phyloP scores from a whole-genome alignment of 495 filamentous ascomycete species.

The Aspergillus sclerotiicarbonarius region DNA sequence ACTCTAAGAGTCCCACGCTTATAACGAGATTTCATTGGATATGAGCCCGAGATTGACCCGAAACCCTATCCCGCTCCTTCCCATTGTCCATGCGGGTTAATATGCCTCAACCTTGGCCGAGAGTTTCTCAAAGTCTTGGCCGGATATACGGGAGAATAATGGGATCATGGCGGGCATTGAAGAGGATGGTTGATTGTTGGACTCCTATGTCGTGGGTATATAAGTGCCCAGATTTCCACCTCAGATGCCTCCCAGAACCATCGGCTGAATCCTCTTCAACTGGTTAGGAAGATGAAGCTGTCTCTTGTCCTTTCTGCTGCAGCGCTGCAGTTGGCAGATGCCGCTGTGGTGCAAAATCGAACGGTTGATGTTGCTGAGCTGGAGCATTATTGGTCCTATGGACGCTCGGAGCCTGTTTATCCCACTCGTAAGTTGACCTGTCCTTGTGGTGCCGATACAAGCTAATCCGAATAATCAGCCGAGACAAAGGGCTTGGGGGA shows the following conservation, averaged over 20 bases:
- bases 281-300: not conserved
- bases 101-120: not conserved
- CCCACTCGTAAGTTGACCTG: slow-evolving; percentile 43
- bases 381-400: slow-evolving; percentile 47
- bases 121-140: not conserved
- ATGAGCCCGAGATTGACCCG: not conserved
- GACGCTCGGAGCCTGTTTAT: slow-evolving; percentile 54
- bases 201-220: not conserved
- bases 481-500: slow-evolving; percentile 15
- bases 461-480: not conserved
- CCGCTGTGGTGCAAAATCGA: not conserved
- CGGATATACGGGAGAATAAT: not conserved
- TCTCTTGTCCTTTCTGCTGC: not conserved
- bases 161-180: not conserved
- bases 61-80: not conserved
- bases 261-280: not conserved
- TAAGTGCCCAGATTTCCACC: not conserved
- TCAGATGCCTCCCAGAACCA: not conserved
- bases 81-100: not conserved
- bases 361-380: not conserved
- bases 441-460: not conserved
- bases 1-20: not conserved
- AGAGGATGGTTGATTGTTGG: not conserved
- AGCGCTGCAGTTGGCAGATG: slow-evolving; percentile 1
- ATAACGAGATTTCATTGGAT: not conserved